Evolutionary conservation across 352 stramenopile genomes (phyloP), one percentile per base, ranked within the genome.

Genomic region (Globisporangium rhizosaccharum): DNA sequence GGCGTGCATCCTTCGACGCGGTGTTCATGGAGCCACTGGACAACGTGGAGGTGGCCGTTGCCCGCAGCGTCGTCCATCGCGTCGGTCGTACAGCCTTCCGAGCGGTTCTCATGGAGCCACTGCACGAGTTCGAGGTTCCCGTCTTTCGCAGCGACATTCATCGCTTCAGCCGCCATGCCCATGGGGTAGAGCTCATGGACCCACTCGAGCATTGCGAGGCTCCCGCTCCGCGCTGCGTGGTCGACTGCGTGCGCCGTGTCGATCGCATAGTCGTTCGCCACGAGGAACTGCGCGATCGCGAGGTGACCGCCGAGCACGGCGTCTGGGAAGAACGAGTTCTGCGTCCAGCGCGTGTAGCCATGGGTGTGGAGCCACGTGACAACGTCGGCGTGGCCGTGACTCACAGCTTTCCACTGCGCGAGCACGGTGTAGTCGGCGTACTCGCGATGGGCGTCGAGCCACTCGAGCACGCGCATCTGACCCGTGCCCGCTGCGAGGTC

Each of bases 21-120:
- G 50, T 71, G 33, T 6, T 36, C 57, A 20, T 71, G 53, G 5
- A 72, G 63, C 62, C 63, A 72, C 33, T 68, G 53, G n/a, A 73
- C 28, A 23, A 68, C 49, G 6, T 54, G n/a, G 17, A 73, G 28
- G 28, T 68, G 63, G n/a, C 63, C 66, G 9, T 68, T 63, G 46
- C 55, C 56, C 25, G 65, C 65, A 7, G 65, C 65, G 42, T 61
- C 57, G 44, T 71, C 65, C 60, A 71, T 68, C 1, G 65, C 65
- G 20, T 65, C 59, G 18, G 51, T 57, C 25, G 65, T 71, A 18
- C 59, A 67, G 33, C 64, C 64, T 54, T 71, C 62, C 15, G 41
- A 47, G 6, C 61, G 56, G 28, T 71, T 39, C 37, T 67, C 55
- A 18, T 66, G 52, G 8, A 71, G 57, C 47, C 53, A 71, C 23